Evolutionary conservation across 306 rosid genomes (phyloP), one percentile per base, ranked within the genome.

Genomic region (Abrus pulchellus): DNA sequence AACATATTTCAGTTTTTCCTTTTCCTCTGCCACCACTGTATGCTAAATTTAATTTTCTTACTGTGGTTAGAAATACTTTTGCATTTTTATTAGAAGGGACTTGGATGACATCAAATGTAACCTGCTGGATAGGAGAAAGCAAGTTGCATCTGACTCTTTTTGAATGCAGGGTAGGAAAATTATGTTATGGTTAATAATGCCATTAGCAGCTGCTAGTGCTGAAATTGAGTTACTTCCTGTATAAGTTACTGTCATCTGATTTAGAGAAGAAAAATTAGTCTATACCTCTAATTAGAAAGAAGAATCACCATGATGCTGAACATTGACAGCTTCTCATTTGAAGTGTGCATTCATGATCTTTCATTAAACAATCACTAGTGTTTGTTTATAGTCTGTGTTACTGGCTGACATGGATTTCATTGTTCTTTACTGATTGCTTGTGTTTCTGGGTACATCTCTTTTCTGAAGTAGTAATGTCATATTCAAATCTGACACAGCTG

Each of bases 281-380:
- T 61, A 5, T n/a, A n/a, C 45, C 27, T 62, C 5, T 12, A 62
- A 62, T 12, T 62, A 45, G 68, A 36, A 62, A 61, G 67, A 60
- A 62, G 68, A 4, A 33, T 62, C 34, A 82, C 88, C 52, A 72
- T 36, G 61, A 33, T 71, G 57, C 33, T 30, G 47, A 49, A 32
- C 33, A 50, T 7, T 12, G 59, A n/a, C 62, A 32, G 30, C 13
- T 40, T 1, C 7, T 38, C 66, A 10, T 73, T 55, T 27, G 38
- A 54, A 14, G 53, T 27, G 41, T 38, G 41, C 38, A 72, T 72
- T 55, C 68, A n/a, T 62, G 47, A 62, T 61, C 67, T 61, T 33
- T 9, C 44, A 61, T 61, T 27, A 33, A 63, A 36, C 48, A 63
- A 34, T 63, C 10, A 63, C 5, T 1, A 11, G 5, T 61, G 1